These are phyloP conservation scores for Mycogone perniciosa DNA, from an alignment of 2,329 filamentous ascomycete genomes.

Conservation along the genomic window DNA sequence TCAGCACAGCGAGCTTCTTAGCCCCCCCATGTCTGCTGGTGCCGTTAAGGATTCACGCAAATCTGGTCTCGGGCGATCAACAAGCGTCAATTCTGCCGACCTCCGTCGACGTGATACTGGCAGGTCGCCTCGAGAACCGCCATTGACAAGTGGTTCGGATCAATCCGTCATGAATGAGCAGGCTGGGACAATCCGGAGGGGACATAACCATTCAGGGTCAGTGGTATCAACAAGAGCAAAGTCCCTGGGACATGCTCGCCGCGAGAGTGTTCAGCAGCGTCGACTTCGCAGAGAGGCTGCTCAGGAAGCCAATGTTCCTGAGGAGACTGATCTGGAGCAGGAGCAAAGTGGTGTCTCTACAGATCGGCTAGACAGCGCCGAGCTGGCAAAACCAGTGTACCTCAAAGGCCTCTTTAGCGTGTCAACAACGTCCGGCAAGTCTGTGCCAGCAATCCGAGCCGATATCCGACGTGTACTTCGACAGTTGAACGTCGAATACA, in stretches of 20 bases:
- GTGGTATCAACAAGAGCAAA: constrained; percentile 66
- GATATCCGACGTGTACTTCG: constrained; percentile 88
- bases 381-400: constrained; percentile 87
- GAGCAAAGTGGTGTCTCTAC: constrained; percentile 55
- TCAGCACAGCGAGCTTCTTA: constrained; percentile 72
- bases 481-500: constrained; percentile 83
- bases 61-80: constrained; percentile 71
- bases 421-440: constrained; percentile 90
- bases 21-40: constrained; percentile 61
- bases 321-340: constrained; percentile 82
- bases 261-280: constrained; percentile 87
- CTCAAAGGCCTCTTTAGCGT: constrained; percentile 97
- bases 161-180: constrained; percentile 57
- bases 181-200: constrained; percentile 45
- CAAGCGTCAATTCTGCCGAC: constrained; percentile 86
- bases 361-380: constrained; percentile 59
- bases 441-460: constrained; percentile 73
- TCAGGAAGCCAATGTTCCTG: constrained; percentile 71
- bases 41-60: constrained; percentile 50
- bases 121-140: constrained; percentile 55
- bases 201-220: constrained; percentile 46
- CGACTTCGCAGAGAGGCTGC: constrained; percentile 67
- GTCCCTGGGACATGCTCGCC: constrained; percentile 79
- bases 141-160: constrained; percentile 73
- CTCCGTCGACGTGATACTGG: constrained; percentile 57